Evolutionary conservation across 2,329 filamentous ascomycete species (phyloP), one percentile per base, ranked within the genome.

Genomic region (Calycina herbarum): DNA sequence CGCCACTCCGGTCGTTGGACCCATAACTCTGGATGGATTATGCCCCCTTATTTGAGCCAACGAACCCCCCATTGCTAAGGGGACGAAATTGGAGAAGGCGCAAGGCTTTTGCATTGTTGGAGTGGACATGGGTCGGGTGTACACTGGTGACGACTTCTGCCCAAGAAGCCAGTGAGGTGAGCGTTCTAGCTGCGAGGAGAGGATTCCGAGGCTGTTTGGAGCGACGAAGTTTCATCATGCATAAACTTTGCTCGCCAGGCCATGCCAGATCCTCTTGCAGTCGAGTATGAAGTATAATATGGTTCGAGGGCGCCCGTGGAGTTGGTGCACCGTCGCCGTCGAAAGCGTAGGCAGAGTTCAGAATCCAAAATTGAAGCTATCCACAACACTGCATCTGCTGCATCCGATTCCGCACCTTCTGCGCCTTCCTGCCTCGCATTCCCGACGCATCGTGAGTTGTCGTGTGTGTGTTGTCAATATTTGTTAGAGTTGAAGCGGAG

Each of bases 191-290:
- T 51, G 7, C 3, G n/a, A 48, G 7, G 54, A 27, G 20, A 57
- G 24, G 54, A 57, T 57, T 20, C 42, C 7, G 54, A 27, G 54
- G 54, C 54, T 57, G 54, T 20, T 20, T 20, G 20, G 20, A 20
- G 20, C 54, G 29, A 57, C 54, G 17, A 35, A 17, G 54, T 57
- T 57, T 57, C 54, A 57, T 57, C 54, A 57, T 57, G 54, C 54
- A 57, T 51, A 11, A 51, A 57, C 5, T 20, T 57, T 24, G 27
- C 24, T 24, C 48, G 48, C 54, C 54, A 11, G 11, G 54, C 27
- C 54, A 57, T 27, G 54, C 31, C 11, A 8, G 27, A 31, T 15
- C 29, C 27, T 24, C 54, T 24, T 24, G 7, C 45, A 5, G 10
- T 24, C 7, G n/a, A 24, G n/a, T 11, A 24, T 27, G n/a, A 51